Percentiles rank a stretch among this genome's conserved stretches.
phyloP scores from a whole-genome alignment of 1,139 yeast genomes.

The Yamadazyma dendronema region DNA sequence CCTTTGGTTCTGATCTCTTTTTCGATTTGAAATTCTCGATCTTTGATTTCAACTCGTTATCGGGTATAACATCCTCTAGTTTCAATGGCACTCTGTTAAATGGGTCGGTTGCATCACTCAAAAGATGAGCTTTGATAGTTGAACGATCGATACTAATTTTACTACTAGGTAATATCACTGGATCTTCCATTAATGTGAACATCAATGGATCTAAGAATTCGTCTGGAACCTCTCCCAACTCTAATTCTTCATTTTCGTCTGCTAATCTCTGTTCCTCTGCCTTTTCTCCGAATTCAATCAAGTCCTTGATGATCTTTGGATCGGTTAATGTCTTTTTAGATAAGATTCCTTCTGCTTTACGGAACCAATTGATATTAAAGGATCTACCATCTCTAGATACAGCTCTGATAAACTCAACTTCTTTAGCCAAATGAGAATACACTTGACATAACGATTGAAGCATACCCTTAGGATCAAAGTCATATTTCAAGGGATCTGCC shows the following conservation, averaged over 20 bases:
- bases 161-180: slow-evolving; percentile 87
- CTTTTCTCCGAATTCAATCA: slow-evolving; percentile 55
- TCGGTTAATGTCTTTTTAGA: slow-evolving; percentile 52
- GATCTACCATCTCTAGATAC: slow-evolving; percentile 92
- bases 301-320: slow-evolving; percentile 49
- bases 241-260: slow-evolving; percentile 81
- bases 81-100: slow-evolving; percentile 90
- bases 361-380: slow-evolving; percentile 62
- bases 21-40: slow-evolving; percentile 58
- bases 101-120: slow-evolving; percentile 96
- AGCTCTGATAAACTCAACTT: slow-evolving; percentile 68
- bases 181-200: slow-evolving; percentile 94
- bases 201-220: slow-evolving; percentile 95
- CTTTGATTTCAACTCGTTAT: slow-evolving; percentile 59
- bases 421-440: slow-evolving; percentile 66
- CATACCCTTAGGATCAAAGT: slow-evolving; percentile 75
- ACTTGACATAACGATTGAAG: slow-evolving; percentile 71
- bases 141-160: slow-evolving; percentile 82
- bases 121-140: slow-evolving; percentile 88
- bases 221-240: slow-evolving; percentile 92
- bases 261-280: slow-evolving; percentile 62
- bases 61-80: slow-evolving; percentile 82
- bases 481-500: slow-evolving; percentile 76
- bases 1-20: slow-evolving; percentile 18
- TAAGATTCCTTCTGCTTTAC: slow-evolving; percentile 68